Conservation (phyloP, 2,329 filamentous ascomycete genomes). For the Aspergillus clavatus region DNA sequence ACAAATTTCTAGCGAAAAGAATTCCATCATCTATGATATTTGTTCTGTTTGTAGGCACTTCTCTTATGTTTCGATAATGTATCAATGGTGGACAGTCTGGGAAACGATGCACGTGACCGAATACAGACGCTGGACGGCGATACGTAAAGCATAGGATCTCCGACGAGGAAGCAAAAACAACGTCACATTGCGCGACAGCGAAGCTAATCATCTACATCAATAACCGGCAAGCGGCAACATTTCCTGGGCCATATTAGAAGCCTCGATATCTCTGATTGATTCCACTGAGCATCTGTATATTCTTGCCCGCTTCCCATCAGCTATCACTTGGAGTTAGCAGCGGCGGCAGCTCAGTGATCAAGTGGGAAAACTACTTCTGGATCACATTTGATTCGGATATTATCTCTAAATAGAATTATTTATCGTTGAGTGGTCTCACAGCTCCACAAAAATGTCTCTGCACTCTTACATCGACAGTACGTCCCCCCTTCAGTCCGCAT, state of each 20-base stretch:
- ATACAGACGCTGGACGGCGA: neutral
- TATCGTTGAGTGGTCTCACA: neutral
- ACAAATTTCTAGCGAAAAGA: neutral
- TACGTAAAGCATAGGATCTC: neutral
- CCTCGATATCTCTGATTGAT: too few relatives aligned
- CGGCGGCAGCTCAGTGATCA: neutral
- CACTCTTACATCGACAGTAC: conserved; percentile 52
- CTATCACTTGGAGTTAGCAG: neutral
- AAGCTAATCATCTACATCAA: too few relatives aligned
- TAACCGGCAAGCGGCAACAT: too few relatives aligned
- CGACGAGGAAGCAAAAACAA: too few relatives aligned
- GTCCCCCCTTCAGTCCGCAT: conserved; percentile 15
- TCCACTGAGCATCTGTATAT: too few relatives aligned
- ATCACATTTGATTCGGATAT: neutral
- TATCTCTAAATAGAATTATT: neutral
- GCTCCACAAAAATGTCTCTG: conserved; percentile 48
- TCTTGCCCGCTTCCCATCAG: neutral
- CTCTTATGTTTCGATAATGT: neutral
- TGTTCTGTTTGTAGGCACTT: neutral
- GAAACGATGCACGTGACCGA: conserved; percentile 3
- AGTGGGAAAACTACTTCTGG: neutral
- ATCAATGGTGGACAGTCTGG: neutral
- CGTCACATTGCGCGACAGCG: too few relatives aligned
- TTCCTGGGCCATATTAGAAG: too few relatives aligned
- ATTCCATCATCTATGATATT: neutral